These are phyloP conservation scores for Rosa hybrid DNA, from an alignment of 331 rosid species.

Conservation along the genomic window DNA sequence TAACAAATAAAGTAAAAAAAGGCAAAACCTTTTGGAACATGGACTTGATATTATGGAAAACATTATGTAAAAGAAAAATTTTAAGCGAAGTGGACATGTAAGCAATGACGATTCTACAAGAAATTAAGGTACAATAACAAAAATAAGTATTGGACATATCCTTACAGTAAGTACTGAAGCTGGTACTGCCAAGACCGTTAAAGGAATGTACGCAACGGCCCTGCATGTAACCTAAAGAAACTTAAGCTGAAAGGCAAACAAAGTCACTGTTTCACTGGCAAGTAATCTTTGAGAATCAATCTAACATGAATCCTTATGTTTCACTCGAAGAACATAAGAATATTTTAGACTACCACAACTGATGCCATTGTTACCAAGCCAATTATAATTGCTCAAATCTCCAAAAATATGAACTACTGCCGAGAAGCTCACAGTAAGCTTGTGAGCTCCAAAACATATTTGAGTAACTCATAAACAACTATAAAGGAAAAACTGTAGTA, in stretches of 20 bases:
- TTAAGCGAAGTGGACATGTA: background rate
- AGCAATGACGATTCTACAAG: background rate
- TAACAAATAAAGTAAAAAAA: background rate
- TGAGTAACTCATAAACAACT: too few species aligned
- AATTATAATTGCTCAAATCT: too few species aligned
- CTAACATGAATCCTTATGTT: too few species aligned
- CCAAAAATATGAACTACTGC: too few species aligned
- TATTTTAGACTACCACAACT: too few species aligned
- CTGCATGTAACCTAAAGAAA: conserved; percentile 50
- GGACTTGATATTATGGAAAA: background rate
- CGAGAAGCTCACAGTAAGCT: too few species aligned
- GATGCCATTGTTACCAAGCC: too few species aligned
- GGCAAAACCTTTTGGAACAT: background rate
- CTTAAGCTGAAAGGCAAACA: conserved; percentile 7
- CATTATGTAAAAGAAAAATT: background rate
- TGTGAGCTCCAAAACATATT: too few species aligned
- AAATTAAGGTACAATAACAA: conserved; percentile 15
- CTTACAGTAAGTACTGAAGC: conserved; percentile 97
- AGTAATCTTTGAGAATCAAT: conserved; percentile 1
- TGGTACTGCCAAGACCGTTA: conserved; percentile 96
- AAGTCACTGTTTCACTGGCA: conserved; percentile 6
- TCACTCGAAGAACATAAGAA: too few species aligned
- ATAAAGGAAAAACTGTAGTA: too few species aligned
- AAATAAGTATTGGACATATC: conserved; percentile 19
- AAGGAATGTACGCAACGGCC: conserved; percentile 92